Percentiles rank a stretch among this genome's conserved stretches.
phyloP scores from a whole-genome alignment of 2,329 filamentous ascomycete genomes.

The Clarireedia hainanense region DNA sequence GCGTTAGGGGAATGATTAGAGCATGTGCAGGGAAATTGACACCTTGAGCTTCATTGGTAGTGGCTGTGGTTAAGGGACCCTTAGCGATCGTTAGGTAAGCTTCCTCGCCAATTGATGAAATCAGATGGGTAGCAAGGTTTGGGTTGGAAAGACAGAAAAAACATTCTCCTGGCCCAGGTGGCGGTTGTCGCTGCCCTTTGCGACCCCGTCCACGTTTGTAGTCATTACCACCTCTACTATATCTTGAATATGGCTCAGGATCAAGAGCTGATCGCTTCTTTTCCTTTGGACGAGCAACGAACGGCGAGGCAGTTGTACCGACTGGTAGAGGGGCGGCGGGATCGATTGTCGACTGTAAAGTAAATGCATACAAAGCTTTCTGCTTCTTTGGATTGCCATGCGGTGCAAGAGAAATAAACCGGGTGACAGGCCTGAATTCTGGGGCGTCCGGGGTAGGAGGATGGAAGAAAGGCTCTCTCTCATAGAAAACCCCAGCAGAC shows the following conservation, averaged over 20 bases:
- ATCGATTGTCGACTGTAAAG: conserved; percentile 56
- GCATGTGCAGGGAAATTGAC: conserved; percentile 77
- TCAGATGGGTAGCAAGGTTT: conserved; percentile 75
- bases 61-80: conserved; percentile 68
- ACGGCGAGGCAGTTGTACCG: conserved; percentile 71
- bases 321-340: conserved; percentile 52
- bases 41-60: conserved; percentile 56
- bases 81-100: conserved; percentile 88
- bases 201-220: conserved; percentile 39
- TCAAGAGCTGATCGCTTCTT: conserved; percentile 50
- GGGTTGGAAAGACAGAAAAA: conserved; percentile 95
- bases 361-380: conserved; percentile 75
- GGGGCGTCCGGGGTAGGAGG: conserved; percentile 42
- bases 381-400: conserved; percentile 70
- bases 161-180: conserved; percentile 68
- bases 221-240: conserved; percentile 38
- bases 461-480: conserved; percentile 89
- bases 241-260: conserved; percentile 44
- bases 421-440: conserved; percentile 57
- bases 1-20: conserved; percentile 82
- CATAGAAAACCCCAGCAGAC: conserved; percentile 60
- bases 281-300: conserved; percentile 42
- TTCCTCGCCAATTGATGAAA: conserved; percentile 81
- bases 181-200: conserved; percentile 43
- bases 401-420: conserved; percentile 83